Percentiles rank a stretch among this genome's conserved stretches.
Conservation (phyloP, 768 basidiomycete genomes). For the Nidularia pulvinata region DNA sequence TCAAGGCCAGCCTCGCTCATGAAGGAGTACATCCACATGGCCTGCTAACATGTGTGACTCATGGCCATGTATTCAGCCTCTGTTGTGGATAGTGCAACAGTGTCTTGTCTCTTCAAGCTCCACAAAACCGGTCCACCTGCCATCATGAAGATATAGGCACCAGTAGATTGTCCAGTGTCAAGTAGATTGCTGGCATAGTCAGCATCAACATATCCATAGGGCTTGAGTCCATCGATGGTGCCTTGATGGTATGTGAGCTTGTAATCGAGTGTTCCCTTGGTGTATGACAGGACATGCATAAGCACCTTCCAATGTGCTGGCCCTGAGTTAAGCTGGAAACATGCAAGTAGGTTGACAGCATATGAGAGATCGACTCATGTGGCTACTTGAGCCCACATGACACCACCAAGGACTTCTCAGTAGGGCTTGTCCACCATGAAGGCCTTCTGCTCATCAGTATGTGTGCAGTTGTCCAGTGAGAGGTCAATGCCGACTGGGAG, state of each 20-base stretch:
- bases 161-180: slow-evolving; percentile 21
- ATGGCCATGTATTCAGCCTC: slow-evolving; percentile 35
- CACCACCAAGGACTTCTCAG: slow-evolving; percentile 5
- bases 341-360: slow-evolving; percentile 12
- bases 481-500: slow-evolving; percentile 6
- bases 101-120: slow-evolving; percentile 26
- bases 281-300: slow-evolving; percentile 14
- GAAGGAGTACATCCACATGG: slow-evolving; percentile 21
- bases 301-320: slow-evolving; percentile 12
- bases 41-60: slow-evolving; percentile 15
- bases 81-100: slow-evolving; percentile 28
- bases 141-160: slow-evolving; percentile 26
- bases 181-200: slow-evolving; percentile 14
- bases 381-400: slow-evolving; percentile 17
- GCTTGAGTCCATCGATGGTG: slow-evolving; percentile 1
- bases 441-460: background rate
- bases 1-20: slow-evolving; percentile 15
- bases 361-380: slow-evolving; percentile 21
- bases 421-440: slow-evolving; percentile 7
- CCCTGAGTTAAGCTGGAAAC: slow-evolving; percentile 19
- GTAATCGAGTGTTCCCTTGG: slow-evolving; percentile 11
- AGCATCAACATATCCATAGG: slow-evolving; percentile 13
- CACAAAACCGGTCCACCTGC: slow-evolving; percentile 28
- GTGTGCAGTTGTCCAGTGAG: background rate
- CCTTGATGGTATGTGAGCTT: slow-evolving; percentile 3